Conservation (phyloP, 148 eudicot species). For the Chenopodium berlandieri region DNA sequence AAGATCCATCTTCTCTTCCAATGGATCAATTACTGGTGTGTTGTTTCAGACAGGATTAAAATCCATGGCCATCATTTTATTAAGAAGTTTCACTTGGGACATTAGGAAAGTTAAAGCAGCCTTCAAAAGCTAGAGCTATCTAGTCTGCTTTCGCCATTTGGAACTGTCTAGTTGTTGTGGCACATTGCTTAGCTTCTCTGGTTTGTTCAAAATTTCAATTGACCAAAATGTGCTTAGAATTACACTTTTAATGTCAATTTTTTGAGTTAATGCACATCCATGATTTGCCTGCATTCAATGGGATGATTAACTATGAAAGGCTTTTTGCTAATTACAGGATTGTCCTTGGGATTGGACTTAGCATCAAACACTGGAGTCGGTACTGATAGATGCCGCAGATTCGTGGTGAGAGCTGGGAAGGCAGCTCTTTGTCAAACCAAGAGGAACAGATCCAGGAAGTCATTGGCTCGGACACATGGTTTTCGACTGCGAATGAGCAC, state of each 20-base stretch:
- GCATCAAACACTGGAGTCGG: slow-evolving; percentile 31
- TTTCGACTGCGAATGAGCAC: slow-evolving; percentile 75
- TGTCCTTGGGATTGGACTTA: slow-evolving; percentile 56
- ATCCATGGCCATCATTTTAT: not conserved
- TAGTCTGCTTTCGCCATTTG: not conserved
- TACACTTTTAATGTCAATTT: not conserved
- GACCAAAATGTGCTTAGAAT: not conserved
- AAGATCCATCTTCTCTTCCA: not conserved
- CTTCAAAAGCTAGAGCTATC: not conserved
- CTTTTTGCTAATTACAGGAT: slow-evolving; percentile 39
- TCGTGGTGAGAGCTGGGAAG: slow-evolving; percentile 73
- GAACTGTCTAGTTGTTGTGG: not conserved
- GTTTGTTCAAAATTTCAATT: not conserved
- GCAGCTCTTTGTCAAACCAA: slow-evolving; percentile 73
- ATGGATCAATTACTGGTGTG: not conserved
- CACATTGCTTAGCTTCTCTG: not conserved
- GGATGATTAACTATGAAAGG: not conserved
- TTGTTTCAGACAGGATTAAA: not conserved
- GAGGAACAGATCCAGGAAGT: slow-evolving; percentile 75
- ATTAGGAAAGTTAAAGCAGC: not conserved
- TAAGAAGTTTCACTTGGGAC: not conserved
- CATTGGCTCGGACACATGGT: slow-evolving; percentile 19
- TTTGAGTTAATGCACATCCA: not conserved
- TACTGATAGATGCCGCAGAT: slow-evolving; percentile 41
- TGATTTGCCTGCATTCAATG: not conserved